phyloP scores from a whole-genome alignment of 192 early-diverging fungal genomes.

The Rhizophlyctis rosea region DNA sequence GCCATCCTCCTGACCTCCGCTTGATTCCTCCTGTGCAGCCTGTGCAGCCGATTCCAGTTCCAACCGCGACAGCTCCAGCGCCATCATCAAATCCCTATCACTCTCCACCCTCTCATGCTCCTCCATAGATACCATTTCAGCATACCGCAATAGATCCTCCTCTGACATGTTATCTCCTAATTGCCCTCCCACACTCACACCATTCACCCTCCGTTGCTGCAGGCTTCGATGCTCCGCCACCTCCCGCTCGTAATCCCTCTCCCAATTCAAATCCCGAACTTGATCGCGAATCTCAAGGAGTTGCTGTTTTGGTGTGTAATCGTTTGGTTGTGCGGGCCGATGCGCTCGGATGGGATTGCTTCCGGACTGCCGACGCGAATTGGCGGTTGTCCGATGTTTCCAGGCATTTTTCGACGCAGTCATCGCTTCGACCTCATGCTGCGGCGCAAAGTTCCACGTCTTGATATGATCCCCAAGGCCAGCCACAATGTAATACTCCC shows the following conservation, averaged over 20 bases:
- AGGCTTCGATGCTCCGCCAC: conserved; percentile 5
- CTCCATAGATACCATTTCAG: conserved; percentile 48
- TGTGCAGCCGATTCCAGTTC: too few species aligned
- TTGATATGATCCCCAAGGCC: conserved; percentile 48
- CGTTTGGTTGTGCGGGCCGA: background rate
- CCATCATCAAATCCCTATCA: conserved; percentile 19
- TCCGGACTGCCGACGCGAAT: background rate
- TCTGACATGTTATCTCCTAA: conserved; percentile 47
- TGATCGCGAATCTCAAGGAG: conserved; percentile 44
- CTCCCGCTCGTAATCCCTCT: conserved; percentile 29
- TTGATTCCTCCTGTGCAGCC: background rate
- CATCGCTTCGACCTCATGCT: background rate
- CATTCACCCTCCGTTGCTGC: conserved; percentile 16
- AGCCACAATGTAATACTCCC: conserved; percentile 36
- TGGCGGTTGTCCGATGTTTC: background rate
- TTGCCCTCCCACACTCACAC: conserved; percentile 7
- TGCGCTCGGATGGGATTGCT: background rate
- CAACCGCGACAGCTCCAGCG: conserved; percentile 15
- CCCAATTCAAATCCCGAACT: conserved; percentile 27
- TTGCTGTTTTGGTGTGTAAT: conserved; percentile 4
- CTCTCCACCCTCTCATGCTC: background rate
- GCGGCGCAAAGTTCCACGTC: conserved; percentile 55
- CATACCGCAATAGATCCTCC: conserved; percentile 54
- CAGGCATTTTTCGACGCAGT: background rate
- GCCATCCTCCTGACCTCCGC: background rate